Evolutionary conservation across 345 rosid genomes (phyloP).

Genomic region (Nasturtium officinale): DNA sequence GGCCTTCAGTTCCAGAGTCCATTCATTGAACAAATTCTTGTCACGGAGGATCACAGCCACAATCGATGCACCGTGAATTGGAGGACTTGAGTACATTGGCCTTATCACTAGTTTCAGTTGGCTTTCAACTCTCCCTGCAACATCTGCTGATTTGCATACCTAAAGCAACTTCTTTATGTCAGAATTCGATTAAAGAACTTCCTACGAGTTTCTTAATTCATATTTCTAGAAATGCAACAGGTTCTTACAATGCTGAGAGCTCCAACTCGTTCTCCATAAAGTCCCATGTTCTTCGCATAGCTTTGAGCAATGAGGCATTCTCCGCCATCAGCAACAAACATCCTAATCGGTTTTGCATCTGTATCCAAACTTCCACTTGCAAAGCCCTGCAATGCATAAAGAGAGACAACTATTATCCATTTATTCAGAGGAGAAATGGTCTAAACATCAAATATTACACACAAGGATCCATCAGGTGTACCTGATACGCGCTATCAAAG

Average conservation of each 20-base stretch:
- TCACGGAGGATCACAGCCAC: constrained; percentile 74
- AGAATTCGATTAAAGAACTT: neutral
- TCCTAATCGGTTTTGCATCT: constrained; percentile 73
- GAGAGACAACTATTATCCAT: neutral
- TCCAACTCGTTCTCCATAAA: constrained; percentile 94
- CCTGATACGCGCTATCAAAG: constrained; percentile 99
- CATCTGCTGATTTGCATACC: constrained; percentile 88
- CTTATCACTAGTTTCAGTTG: constrained; percentile 88
- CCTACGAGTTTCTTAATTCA: neutral
- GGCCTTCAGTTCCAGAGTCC: constrained; percentile 80
- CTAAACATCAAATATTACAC: constrained; percentile 5
- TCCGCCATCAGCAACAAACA: constrained; percentile 91
- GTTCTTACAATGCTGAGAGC: constrained; percentile 91
- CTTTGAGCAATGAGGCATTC: constrained; percentile 87
- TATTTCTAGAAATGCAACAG: neutral
- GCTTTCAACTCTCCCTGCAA: constrained; percentile 75
- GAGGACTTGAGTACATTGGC: constrained; percentile 93
- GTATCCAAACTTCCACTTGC: constrained; percentile 87
- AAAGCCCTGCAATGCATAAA: constrained; percentile 57
- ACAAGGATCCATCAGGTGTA: constrained; percentile 23
- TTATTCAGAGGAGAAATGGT: neutral
- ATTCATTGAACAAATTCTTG: constrained; percentile 62
- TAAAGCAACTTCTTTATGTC: constrained; percentile 27
- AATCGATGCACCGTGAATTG: constrained; percentile 88
- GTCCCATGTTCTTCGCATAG: constrained; percentile 95